These are phyloP conservation scores for Penicillium cinerascens DNA, from an alignment of 495 filamentous ascomycete species.

Conservation along the genomic window DNA sequence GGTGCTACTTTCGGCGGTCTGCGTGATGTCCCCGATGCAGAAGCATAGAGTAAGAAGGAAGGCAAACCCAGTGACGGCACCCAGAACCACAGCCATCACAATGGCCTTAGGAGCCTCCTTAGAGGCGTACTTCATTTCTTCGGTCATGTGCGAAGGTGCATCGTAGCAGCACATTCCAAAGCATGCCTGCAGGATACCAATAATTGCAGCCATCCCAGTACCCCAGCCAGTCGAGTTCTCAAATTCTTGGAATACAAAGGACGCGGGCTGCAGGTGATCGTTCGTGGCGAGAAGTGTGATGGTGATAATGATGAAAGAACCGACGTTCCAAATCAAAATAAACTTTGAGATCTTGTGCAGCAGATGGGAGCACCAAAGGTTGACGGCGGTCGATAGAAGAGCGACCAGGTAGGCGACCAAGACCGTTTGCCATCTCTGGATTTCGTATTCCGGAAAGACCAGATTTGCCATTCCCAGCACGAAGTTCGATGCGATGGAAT, in stretches of 20 bases:
- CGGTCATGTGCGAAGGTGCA: constrained; percentile 45
- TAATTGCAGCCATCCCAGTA: constrained; percentile 46
- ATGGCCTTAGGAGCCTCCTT: constrained; percentile 54
- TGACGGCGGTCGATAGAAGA: constrained; percentile 40
- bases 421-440: constrained; percentile 56
- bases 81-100: constrained; percentile 50
- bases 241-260: constrained; percentile 56
- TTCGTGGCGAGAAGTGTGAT: constrained; percentile 52
- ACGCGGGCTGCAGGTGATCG: constrained; percentile 51
- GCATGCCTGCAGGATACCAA: constrained; percentile 54
- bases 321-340: constrained; percentile 54
- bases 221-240: constrained; percentile 55
- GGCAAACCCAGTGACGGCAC: constrained; percentile 47
- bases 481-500: constrained; percentile 55
- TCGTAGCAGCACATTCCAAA: constrained; percentile 59
- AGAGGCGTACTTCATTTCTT: constrained; percentile 50
- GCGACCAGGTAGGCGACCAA: constrained; percentile 50
- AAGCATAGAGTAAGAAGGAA: constrained; percentile 49
- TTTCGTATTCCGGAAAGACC: constrained; percentile 48
- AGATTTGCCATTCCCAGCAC: constrained; percentile 54
- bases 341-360: constrained; percentile 51
- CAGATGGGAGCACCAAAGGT: constrained; percentile 49
- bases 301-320: constrained; percentile 48
- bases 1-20: constrained; percentile 37
- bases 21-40: constrained; percentile 45